Conservation (phyloP, 75 land plant species). For the Gnetum montanum region DNA sequence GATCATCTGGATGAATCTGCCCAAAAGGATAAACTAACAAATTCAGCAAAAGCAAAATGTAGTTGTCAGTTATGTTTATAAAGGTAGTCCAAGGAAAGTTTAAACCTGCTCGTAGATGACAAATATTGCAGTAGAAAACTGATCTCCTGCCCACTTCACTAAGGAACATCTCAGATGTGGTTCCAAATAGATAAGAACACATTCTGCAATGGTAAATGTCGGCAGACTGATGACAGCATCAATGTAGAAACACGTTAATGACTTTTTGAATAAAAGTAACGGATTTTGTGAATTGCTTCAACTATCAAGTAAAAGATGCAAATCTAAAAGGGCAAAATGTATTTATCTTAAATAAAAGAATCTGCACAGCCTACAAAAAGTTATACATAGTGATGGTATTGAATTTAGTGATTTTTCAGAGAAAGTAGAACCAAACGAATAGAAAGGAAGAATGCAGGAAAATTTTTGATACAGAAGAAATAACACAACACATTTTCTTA, state of each 20-base stretch:
- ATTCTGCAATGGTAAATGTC: conserved; percentile 97
- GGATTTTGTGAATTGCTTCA: too few relatives aligned
- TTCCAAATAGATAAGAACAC: conserved; percentile 95
- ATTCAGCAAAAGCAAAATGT: not conserved
- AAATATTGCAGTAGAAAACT: conserved; percentile 78
- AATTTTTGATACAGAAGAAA: not conserved
- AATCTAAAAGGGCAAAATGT: too few relatives aligned
- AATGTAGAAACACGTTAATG: conserved; percentile 16
- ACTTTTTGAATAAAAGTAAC: not conserved
- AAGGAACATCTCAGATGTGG: conserved; percentile 64
- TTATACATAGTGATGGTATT: too few relatives aligned
- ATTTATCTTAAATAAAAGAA: too few relatives aligned
- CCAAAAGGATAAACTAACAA: conserved; percentile 5
- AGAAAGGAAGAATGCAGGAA: not conserved
- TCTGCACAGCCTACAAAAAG: too few relatives aligned
- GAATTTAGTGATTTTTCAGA: not conserved
- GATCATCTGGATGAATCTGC: conserved; percentile 97
- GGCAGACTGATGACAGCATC: conserved; percentile 77
- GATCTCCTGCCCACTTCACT: conserved; percentile 77
- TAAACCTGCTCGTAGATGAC: conserved; percentile 94
- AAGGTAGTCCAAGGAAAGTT: not conserved
- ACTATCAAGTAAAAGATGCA: too few relatives aligned
- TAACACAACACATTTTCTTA: too few relatives aligned
- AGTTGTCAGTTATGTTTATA: not conserved
- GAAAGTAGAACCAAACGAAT: not conserved